Evolutionary conservation across 495 filamentous ascomycete species (phyloP).

Genomic region (Baudoinia panamericana): DNA sequence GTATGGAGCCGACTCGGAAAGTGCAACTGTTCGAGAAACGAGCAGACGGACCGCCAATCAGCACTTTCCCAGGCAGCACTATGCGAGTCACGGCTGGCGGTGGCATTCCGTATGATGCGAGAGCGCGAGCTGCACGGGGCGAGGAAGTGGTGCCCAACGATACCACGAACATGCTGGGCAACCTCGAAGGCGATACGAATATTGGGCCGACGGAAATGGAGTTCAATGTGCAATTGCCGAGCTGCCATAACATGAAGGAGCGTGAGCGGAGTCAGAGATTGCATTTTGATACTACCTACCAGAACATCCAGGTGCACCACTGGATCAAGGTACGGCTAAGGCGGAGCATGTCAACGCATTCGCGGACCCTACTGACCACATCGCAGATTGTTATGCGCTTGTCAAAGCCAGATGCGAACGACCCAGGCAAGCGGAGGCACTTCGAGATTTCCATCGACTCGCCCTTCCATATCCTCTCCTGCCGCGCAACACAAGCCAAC

Average conservation of each 20-base stretch:
- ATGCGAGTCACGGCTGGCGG: slow-evolving; percentile 71
- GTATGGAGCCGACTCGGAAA: slow-evolving; percentile 73
- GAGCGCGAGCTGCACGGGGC: slow-evolving; percentile 46
- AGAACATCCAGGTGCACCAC: slow-evolving; percentile 91
- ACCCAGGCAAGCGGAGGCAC: slow-evolving; percentile 74
- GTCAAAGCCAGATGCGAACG: slow-evolving; percentile 68
- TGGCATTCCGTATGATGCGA: slow-evolving; percentile 54
- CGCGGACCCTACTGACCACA: slow-evolving; percentile 20
- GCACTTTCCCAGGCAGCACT: slow-evolving; percentile 66
- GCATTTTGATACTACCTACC: slow-evolving; percentile 91
- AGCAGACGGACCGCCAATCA: slow-evolving; percentile 64
- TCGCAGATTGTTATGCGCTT: slow-evolving; percentile 88
- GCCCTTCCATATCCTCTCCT: slow-evolving; percentile 89
- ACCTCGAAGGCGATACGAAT: slow-evolving; percentile 50
- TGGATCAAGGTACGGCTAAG: slow-evolving; percentile 80
- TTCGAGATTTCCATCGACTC: slow-evolving; percentile 99
- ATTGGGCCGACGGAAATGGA: slow-evolving; percentile 94
- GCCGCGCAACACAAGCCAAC: slow-evolving; percentile 83
- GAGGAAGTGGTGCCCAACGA: slow-evolving; percentile 39
- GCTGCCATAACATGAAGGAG: slow-evolving; percentile 72
- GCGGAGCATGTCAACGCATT: background rate
- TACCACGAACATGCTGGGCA: slow-evolving; percentile 64
- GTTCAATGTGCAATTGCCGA: slow-evolving; percentile 87
- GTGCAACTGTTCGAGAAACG: slow-evolving; percentile 82
- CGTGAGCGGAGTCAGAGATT: slow-evolving; percentile 60